phyloP scores from a whole-genome alignment of 1,284 basidiomycete species.

The Austroboletus novae-zelandiae region DNA sequence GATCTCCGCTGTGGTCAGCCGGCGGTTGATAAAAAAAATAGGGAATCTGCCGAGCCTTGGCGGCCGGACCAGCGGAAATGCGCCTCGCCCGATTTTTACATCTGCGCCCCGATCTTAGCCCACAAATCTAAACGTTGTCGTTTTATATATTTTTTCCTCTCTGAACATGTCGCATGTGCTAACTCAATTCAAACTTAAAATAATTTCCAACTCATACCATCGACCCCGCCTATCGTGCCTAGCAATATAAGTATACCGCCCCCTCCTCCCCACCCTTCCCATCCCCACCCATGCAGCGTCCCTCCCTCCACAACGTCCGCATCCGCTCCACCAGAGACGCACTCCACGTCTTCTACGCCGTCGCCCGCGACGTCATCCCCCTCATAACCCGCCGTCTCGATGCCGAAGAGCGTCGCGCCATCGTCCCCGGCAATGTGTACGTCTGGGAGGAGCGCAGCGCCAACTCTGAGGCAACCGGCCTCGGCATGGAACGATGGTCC shows the following conservation, averaged over 20 bases:
- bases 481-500: constrained; percentile 79
- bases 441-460: constrained; percentile 83
- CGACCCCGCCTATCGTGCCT: constrained; percentile 18
- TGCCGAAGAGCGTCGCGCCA: constrained; percentile 66
- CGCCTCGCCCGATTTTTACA: no score
- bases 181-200: constrained; percentile 41
- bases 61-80: constrained; percentile 19
- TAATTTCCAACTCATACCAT: constrained; percentile 24
- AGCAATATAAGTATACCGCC: constrained; percentile 34
- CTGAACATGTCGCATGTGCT: constrained; percentile 19
- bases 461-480: constrained; percentile 71
- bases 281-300: constrained; percentile 54
- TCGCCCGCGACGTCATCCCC: constrained; percentile 62
- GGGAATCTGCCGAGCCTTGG: background rate
- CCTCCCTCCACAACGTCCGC: constrained; percentile 70
- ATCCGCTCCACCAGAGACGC: constrained; percentile 77
- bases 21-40: background rate
- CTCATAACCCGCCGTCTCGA: constrained; percentile 77
- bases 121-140: constrained; percentile 14
- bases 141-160: constrained; percentile 11
- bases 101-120: constrained; percentile 21
- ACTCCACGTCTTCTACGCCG: constrained; percentile 73
- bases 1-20: constrained; percentile 13
- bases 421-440: constrained; percentile 72
- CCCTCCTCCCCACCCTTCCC: constrained; percentile 5